A percentile compares a stretch with the other conserved stretches of the same genome.
Evolutionary conservation across 805 yeast species (phyloP).

Genomic region (Tetrapisispora namnaoensis): DNA sequence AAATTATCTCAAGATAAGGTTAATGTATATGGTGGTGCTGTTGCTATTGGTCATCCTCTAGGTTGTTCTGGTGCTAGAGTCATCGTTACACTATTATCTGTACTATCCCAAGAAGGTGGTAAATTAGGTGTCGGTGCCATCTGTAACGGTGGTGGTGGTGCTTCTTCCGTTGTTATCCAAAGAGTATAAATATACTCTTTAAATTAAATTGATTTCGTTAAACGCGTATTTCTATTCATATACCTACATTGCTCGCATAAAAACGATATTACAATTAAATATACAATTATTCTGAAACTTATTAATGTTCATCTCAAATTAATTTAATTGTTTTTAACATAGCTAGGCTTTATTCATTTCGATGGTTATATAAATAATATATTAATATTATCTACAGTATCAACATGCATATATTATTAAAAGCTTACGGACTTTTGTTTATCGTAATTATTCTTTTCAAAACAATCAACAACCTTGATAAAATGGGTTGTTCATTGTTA

Average conservation of each 20-base stretch:
- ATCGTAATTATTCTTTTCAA: no score
- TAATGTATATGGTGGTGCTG: slow-evolving; percentile 92
- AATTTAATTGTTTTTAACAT: no score
- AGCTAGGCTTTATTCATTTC: neutral
- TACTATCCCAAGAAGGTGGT: slow-evolving; percentile 75
- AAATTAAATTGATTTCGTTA: neutral
- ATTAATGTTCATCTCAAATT: neutral
- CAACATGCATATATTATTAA: slow-evolving; percentile 1
- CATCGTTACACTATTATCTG: slow-evolving; percentile 74
- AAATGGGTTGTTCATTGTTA: no score
- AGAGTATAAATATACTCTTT: slow-evolving; percentile 26
- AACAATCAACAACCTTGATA: no score
- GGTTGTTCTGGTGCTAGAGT: slow-evolving; percentile 96
- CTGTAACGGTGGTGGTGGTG: slow-evolving; percentile 99
- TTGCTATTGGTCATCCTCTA: slow-evolving; percentile 89
- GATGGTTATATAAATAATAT: neutral
- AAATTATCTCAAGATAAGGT: slow-evolving; percentile 56
- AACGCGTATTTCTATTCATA: neutral
- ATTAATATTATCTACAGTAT: neutral
- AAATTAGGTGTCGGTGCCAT: slow-evolving; percentile 91
- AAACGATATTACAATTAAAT: neutral
- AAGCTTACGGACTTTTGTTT: neutral
- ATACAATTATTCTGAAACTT: neutral
- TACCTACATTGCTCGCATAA: neutral
- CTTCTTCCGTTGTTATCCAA: slow-evolving; percentile 85